A percentile compares a stretch with the other conserved stretches of the same genome.
phyloP scores from a whole-genome alignment of 352 stramenopile genomes.

The Achlya hypogyna region DNA sequence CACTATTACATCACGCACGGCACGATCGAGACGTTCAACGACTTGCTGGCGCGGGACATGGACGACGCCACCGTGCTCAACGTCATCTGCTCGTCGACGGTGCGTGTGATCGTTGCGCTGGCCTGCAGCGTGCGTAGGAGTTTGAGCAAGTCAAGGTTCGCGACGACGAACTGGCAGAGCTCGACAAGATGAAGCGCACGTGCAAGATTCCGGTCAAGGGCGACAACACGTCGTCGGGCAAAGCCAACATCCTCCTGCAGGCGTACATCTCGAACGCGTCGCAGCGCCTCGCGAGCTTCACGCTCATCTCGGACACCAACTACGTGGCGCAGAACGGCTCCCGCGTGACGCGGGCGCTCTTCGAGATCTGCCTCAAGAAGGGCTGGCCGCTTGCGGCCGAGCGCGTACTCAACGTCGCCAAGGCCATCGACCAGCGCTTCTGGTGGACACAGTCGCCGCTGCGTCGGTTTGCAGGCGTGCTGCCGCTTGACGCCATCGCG shows the following conservation, averaged over 20 bases:
- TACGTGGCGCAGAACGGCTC: constrained; percentile 99
- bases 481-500: constrained; percentile 80
- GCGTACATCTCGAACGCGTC: constrained; percentile 66
- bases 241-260: constrained; percentile 97
- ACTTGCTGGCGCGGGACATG: constrained; percentile 73
- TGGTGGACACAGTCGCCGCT: constrained; percentile 96
- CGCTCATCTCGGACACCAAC: constrained; percentile 98
- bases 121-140: constrained; percentile 44
- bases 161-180: constrained; percentile 91
- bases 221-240: constrained; percentile 89
- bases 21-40: constrained; percentile 97
- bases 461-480: constrained; percentile 85
- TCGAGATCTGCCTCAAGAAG: constrained; percentile 96
- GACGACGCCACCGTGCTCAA: constrained; percentile 19
- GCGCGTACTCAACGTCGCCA: constrained; percentile 94
- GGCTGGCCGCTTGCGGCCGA: constrained; percentile 77
- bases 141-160: constrained; percentile 95
- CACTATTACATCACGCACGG: constrained; percentile 99
- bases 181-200: constrained; percentile 87
- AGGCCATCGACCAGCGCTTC: constrained; percentile 95
- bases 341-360: constrained; percentile 94
- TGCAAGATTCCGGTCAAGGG: constrained; percentile 87
- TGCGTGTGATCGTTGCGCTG: background rate
- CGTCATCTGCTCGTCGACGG: constrained; percentile 15
- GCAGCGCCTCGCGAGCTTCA: constrained; percentile 90